Evolutionary conservation across 2,329 filamentous ascomycete species (phyloP), one percentile per base, ranked within the genome.

Genomic region (Aaosphaeria pasadenensis): DNA sequence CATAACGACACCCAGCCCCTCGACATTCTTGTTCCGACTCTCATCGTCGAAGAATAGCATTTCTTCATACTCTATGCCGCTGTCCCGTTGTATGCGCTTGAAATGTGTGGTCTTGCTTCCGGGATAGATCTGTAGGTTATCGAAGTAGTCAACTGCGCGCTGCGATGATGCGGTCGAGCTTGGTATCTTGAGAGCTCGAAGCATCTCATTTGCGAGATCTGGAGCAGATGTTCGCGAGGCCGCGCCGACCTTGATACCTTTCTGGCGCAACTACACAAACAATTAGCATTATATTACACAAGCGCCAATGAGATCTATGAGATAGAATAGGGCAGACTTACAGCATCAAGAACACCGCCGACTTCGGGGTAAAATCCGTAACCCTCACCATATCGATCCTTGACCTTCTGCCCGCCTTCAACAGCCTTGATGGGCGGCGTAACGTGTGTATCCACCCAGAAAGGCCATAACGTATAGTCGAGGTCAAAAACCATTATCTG

Each of bases 31-130:
- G 64, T 97, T 97, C 51, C 92, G 75, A 45, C 79, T 78, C 79
- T 97, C 92, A 60, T 97, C 92, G 59, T 97, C 92, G 57, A 97
- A 97, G 70, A 97, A 97, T 32, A 97, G 69, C 86, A 97, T 95
- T 42, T 96, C 89, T 54, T 87, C 81, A 62, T 83, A 95, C 5
- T 76, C 73, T 3, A 96, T 70, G 1, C 84, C 84, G 11, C 87
- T 91, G 47, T 83, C 78, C 66, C 85, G 81, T 7, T 87, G 81
- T 57, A 97, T 76, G 5, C 81, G 77, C 61, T 85, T 79, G 60
- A 97, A 95, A 71, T 97, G 92, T 53, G 83, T 81, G n/a, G 87
- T 86, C 78, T 97, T 97, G 64, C 77, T 86, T 1, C 84, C 84
- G 0, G 91, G 91, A 59, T 82, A 86, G 44, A 85, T 85, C 60